Percentiles rank a stretch among this genome's conserved stretches.
Evolutionary conservation across 805 yeast genomes (phyloP).

Genomic region (Blastobotrys chiropterorum): DNA sequence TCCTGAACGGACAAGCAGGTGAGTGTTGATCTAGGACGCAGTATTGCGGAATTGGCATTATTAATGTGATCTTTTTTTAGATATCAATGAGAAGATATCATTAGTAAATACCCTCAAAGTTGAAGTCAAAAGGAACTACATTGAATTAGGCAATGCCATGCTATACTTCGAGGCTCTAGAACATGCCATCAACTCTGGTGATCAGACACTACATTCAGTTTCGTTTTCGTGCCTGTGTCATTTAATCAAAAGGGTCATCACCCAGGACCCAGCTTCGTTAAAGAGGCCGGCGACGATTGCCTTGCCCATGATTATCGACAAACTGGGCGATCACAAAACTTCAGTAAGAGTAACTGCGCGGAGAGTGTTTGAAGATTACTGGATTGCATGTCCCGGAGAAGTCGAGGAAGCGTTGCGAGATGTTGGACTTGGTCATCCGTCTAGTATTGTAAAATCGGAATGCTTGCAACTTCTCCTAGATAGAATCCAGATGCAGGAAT

Average conservation of each 20-base stretch:
- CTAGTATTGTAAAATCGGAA: conserved; percentile 21
- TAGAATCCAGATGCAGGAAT: conserved; percentile 23
- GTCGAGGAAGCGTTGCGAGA: conserved; percentile 29
- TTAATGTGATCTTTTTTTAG: conserved; percentile 2
- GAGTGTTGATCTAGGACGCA: not conserved
- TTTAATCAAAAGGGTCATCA: conserved; percentile 38
- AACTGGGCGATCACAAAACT: conserved; percentile 27
- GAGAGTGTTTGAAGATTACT: conserved; percentile 31
- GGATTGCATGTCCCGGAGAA: conserved; percentile 33
- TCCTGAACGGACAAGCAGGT: conserved; percentile 15
- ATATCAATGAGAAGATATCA: conserved; percentile 13
- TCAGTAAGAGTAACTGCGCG: conserved; percentile 26
- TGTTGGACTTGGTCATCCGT: conserved; percentile 26
- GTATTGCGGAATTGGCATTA: not conserved
- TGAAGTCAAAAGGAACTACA: conserved; percentile 17
- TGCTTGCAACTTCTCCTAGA: conserved; percentile 22
- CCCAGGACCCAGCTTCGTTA: conserved; percentile 33
- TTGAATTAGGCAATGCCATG: conserved; percentile 15
- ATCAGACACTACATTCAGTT: conserved; percentile 18
- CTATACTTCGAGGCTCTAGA: conserved; percentile 25
- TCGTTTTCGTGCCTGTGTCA: conserved; percentile 42
- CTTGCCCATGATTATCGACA: conserved; percentile 30
- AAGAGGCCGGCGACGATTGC: conserved; percentile 28
- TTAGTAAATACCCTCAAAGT: conserved; percentile 20
- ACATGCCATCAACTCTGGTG: conserved; percentile 13